phyloP scores from a whole-genome alignment of 352 stramenopile genomes.

The Globisporangium rhizosaccharum region DNA sequence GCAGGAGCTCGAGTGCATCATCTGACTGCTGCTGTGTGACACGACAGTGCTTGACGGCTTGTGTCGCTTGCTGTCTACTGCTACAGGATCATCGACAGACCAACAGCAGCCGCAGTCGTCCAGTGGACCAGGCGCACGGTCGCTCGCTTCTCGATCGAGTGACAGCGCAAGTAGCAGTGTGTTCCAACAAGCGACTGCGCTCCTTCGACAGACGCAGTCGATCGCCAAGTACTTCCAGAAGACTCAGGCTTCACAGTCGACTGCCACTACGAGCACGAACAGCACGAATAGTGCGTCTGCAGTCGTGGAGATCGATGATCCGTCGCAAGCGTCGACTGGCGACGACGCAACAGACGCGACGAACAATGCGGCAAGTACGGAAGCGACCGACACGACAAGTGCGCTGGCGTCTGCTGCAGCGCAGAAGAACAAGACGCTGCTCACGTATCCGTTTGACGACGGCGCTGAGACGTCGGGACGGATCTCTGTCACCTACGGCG shows the following conservation, averaged over 20 bases:
- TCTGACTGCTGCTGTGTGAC: too few species aligned
- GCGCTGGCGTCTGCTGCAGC: neutral
- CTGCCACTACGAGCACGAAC: neutral
- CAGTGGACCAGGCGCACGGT: too few species aligned
- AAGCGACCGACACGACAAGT: neutral
- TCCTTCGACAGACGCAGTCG: constrained; percentile 5
- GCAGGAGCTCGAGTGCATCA: neutral
- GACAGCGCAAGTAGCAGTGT: neutral
- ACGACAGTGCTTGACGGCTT: too few species aligned
- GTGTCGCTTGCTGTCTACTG: too few species aligned
- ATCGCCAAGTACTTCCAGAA: constrained; percentile 9
- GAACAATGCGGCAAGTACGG: neutral
- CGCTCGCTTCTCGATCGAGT: too few species aligned
- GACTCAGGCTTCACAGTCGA: neutral
- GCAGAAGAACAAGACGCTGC: constrained; percentile 23
- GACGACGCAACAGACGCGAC: neutral
- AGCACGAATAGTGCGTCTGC: neutral
- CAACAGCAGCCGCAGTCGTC: too few species aligned
- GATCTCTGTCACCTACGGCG: constrained; percentile 78
- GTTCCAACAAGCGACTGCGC: too few species aligned
- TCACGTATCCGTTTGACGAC: constrained; percentile 66
- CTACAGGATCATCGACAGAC: too few species aligned
- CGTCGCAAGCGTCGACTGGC: constrained; percentile 2
- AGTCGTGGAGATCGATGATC: constrained; percentile 14
- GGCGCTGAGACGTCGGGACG: constrained; percentile 17